Base-by-base conservation (phyloP, 176 grass and related monocot species). In the Melocanna baccifera region DNA sequence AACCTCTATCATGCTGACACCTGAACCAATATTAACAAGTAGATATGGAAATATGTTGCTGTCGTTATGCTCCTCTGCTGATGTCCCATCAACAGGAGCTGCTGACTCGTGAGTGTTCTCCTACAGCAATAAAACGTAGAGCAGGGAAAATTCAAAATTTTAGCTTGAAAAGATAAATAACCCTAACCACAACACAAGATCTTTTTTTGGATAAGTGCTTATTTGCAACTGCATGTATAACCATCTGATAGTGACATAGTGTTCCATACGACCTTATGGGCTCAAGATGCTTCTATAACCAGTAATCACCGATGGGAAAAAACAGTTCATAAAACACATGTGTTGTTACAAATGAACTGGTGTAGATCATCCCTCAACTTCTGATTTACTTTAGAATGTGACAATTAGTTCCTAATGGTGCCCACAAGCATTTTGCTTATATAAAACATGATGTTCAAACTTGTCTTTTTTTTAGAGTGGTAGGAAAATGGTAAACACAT, bases 1-100 rank as follows among this genome's bases (percentile, higher is more conserved):
- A 81, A 98, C 96, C 96, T 98, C 96, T 85, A 98, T 93, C 96
- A 98, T 98, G 89, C 96, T 98, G 76, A 98, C 93, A 85, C 96
- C 96, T n/a, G 96, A 98, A 29, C 96, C 96, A 69, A 98, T 95
- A 94, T 98, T 98, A 84, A 98, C 96, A 81, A 98, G 96, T 6
- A 98, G 91, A 84, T 95, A 98, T 50, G 96, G 96, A 86, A 98
- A 98, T 88, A 98, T 98, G 73, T 92, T 98, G 59, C 79, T 62
- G 40, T 98, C 93, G 39, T 82, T 91, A 77, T 94, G 86, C 63
- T 98, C 93, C 75, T 83, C 73, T 40, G 39, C 34, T 67, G 91
- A 66, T 62, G 75, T 89, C 67, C 41, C 89, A 90, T 94, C 92
- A 88, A 75, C 34, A 88, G 75, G 75, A 75, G 40, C 59, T 39